Conservation (phyloP, 2,329 filamentous ascomycete species). For the Alternaria rosae region DNA sequence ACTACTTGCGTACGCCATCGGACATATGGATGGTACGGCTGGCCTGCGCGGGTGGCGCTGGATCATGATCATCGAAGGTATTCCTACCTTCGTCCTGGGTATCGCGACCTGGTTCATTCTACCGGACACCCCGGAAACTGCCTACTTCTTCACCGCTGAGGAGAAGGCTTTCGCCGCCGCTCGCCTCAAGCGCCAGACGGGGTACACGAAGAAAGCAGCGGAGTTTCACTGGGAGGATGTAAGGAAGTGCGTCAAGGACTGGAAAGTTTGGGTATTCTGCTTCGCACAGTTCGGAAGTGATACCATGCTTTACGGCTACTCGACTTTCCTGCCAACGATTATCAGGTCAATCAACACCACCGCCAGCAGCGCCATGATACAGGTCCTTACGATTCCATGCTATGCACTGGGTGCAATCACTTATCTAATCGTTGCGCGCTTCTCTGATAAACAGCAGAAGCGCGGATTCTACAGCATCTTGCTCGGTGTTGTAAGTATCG, state of each 20-base stretch:
- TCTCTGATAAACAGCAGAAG: constrained; percentile 72
- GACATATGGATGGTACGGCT: constrained; percentile 71
- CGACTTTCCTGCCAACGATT: constrained; percentile 80
- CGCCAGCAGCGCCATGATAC: constrained; percentile 71
- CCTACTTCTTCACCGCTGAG: constrained; percentile 65
- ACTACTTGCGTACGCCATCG: constrained; percentile 75
- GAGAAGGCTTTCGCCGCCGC: constrained; percentile 66
- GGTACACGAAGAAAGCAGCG: constrained; percentile 57
- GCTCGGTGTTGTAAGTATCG: constrained; percentile 68
- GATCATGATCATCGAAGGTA: constrained; percentile 70
- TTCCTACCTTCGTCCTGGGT: constrained; percentile 63
- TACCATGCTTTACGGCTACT: constrained; percentile 80
- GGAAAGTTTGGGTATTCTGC: constrained; percentile 77
- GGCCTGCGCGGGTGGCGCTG: constrained; percentile 75
- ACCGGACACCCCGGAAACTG: constrained; percentile 71
- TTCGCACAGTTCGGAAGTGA: constrained; percentile 75
- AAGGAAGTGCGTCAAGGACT: constrained; percentile 71
- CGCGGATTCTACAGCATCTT: constrained; percentile 70
- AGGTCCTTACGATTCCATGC: constrained; percentile 80
- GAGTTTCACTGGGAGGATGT: constrained; percentile 70
- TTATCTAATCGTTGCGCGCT: constrained; percentile 70
- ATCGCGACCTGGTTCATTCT: constrained; percentile 65
- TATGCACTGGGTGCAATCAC: constrained; percentile 75
- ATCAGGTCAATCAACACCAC: constrained; percentile 70
- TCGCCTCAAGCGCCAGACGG: constrained; percentile 60